Evolutionary conservation across 345 rosid genomes (phyloP).

Genomic region (Crucihimalaya himalaica): DNA sequence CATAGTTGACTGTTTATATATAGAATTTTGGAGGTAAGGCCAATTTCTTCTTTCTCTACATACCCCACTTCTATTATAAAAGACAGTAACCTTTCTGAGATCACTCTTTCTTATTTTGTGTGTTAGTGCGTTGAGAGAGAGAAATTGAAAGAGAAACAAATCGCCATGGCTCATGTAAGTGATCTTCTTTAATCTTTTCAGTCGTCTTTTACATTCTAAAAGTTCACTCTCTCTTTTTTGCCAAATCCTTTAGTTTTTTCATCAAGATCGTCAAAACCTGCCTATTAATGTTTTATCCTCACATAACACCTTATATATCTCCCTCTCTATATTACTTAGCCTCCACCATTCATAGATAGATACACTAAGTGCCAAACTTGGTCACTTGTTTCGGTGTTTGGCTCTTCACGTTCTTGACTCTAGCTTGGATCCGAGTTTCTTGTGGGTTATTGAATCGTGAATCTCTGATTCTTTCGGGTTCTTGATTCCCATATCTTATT

Average conservation of each 20-base stretch:
- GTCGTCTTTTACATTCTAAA: constrained; percentile 29
- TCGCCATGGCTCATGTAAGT: constrained; percentile 44
- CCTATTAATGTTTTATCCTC: not conserved
- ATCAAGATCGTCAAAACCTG: constrained; percentile 16
- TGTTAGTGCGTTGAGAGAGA: constrained; percentile 31
- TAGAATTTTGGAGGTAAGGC: constrained; percentile 1
- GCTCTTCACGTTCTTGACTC: constrained; percentile 15
- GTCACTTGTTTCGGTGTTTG: constrained; percentile 34
- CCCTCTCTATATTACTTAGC: not conserved
- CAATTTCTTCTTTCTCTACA: not conserved
- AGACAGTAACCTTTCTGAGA: constrained; percentile 36
- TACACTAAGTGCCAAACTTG: constrained; percentile 24
- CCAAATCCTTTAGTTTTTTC: constrained; percentile 3
- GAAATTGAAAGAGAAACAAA: constrained; percentile 17
- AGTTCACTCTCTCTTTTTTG: not conserved
- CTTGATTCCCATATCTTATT: not conserved
- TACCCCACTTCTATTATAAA: constrained; percentile 35
- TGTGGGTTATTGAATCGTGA: constrained; percentile 17
- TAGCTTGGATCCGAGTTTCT: constrained; percentile 7
- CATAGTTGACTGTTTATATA: constrained; percentile 31
- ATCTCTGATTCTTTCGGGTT: not conserved
- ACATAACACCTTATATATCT: not conserved
- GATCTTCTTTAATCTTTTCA: constrained; percentile 1
- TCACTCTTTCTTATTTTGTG: constrained; percentile 36
- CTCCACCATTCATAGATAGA: constrained; percentile 4